A percentile compares a stretch with the other conserved stretches of the same genome.
These are phyloP conservation scores for Alternaria tenuissima DNA, from an alignment of 2,329 filamentous ascomycete genomes.

Conservation along the genomic window DNA sequence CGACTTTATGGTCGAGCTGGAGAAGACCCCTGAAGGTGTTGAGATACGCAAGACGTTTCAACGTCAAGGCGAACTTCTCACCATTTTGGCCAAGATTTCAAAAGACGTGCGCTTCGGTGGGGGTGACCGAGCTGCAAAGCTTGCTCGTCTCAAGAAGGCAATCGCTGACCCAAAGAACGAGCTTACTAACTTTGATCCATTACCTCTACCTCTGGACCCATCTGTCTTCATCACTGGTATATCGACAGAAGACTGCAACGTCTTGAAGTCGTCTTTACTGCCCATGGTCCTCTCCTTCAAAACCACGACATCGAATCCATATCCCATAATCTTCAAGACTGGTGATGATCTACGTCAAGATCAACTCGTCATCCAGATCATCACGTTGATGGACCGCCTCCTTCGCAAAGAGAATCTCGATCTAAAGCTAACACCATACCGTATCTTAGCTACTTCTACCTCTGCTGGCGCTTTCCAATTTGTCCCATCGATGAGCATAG, in stretches of 20 bases:
- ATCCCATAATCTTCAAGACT: constrained; percentile 96
- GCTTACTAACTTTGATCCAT: constrained; percentile 79
- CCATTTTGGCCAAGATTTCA: constrained; percentile 86
- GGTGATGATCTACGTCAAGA: constrained; percentile 97
- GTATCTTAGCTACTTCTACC: constrained; percentile 91
- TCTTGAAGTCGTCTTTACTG: constrained; percentile 94
- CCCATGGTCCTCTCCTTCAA: constrained; percentile 92
- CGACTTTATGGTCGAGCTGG: constrained; percentile 91
- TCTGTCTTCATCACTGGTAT: constrained; percentile 80
- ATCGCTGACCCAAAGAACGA: constrained; percentile 92
- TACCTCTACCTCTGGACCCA: constrained; percentile 89
- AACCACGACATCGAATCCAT: constrained; percentile 77
- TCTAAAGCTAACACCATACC: constrained; percentile 93
- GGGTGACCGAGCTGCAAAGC: constrained; percentile 80
- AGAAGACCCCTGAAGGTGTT: constrained; percentile 72
- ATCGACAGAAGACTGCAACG: constrained; percentile 82
- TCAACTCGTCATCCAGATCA: constrained; percentile 96
- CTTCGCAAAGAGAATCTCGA: constrained; percentile 96
- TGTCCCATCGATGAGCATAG: constrained; percentile 84
- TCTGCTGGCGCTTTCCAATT: constrained; percentile 93
- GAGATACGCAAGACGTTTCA: constrained; percentile 79
- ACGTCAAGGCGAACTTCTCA: constrained; percentile 88
- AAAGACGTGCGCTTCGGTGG: constrained; percentile 84
- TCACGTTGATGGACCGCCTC: constrained; percentile 96
- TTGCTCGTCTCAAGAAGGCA: constrained; percentile 83